Evolutionary conservation across 257 asterid species (phyloP).

Genomic region (Solanum etuberosum): DNA sequence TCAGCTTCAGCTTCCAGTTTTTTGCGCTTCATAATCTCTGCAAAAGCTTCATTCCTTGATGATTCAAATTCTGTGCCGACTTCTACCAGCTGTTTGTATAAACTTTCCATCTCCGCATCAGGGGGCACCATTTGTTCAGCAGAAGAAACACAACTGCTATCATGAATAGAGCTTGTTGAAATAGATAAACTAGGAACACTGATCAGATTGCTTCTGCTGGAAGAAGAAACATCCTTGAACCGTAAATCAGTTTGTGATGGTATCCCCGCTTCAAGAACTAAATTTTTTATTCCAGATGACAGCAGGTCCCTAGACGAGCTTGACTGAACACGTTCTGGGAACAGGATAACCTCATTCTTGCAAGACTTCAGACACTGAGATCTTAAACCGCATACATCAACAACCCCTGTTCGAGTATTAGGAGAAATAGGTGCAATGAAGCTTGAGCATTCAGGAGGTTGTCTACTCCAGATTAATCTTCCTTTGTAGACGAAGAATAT

Average conservation of each 20-base stretch:
- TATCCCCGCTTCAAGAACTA: not conserved
- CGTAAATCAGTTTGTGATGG: not conserved
- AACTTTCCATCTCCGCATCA: slow-evolving; percentile 16
- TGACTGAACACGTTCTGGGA: slow-evolving; percentile 8
- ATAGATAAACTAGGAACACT: slow-evolving; percentile 4
- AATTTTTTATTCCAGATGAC: slow-evolving; percentile 12
- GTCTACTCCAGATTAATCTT: slow-evolving; percentile 58
- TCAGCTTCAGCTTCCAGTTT: slow-evolving; percentile 43
- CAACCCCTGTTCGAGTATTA: slow-evolving; percentile 12
- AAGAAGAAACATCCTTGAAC: not conserved
- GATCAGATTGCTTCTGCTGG: slow-evolving; percentile 9
- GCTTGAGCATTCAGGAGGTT: slow-evolving; percentile 26
- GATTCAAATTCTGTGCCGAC: slow-evolving; percentile 26
- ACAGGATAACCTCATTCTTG: slow-evolving; percentile 15
- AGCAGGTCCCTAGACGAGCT: slow-evolving; percentile 11
- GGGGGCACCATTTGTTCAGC: slow-evolving; percentile 19
- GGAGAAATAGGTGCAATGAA: slow-evolving; percentile 4
- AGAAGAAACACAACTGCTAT: slow-evolving; percentile 18
- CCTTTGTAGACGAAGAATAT: slow-evolving; percentile 69
- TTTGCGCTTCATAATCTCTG: slow-evolving; percentile 24
- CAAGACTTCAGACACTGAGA: slow-evolving; percentile 20
- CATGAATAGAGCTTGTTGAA: slow-evolving; percentile 15
- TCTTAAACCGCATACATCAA: slow-evolving; percentile 14
- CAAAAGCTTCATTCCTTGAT: slow-evolving; percentile 31
- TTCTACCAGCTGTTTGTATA: slow-evolving; percentile 28